Evolutionary conservation across 345 rosid species (phyloP), one percentile per base, ranked within the genome.

Genomic region (Murraya paniculata): DNA sequence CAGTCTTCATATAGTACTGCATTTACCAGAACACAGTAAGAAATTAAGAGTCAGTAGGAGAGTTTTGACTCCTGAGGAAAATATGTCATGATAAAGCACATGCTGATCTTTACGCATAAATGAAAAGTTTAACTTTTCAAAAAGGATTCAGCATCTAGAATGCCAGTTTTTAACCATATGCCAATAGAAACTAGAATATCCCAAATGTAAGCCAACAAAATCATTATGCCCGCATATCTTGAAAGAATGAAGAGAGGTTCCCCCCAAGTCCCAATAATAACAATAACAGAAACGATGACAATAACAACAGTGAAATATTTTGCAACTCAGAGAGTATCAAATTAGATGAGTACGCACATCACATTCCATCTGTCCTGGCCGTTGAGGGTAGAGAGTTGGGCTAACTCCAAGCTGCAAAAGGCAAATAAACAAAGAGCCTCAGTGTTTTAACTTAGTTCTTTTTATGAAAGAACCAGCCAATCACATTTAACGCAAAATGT

Each of bases 1-100:
- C 98, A 11, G 97, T 95, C 92, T 93, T 95, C 98, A 95, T 92
- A 76, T 93, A 95, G 88, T 75, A 88, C 98, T 95, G 75, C 53
- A 80, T 58, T 61, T 64, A 41, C 76, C 65, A 70, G 7, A 18
- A 71, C 57, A 72, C 33, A 35, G 33, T 18, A 27, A 41, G 25
- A 62, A 11, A 55, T 27, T 69, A 57, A 13, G n/a, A 39, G 59
- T 53, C 71, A 83, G 45, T 61, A 31, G 36, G 10, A 25, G 21
- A 31, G 10, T 64, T 56, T 31, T 50, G 36, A 74, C 71, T 78
- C 39, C 45, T 4, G 14, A 48, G 22, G 22, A 64, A 75, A 22
- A n/a, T 36, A 31, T 53, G 64, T 6, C 65, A 24, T 74, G 41
- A 74, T 2, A 28, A 61, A 64, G 41, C 48, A 64, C 33, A 64